A percentile compares a stretch with the other conserved stretches of the same genome.
These are phyloP conservation scores for Solanum infundibuliforme DNA, from an alignment of 257 asterid genomes.

Conservation along the genomic window DNA sequence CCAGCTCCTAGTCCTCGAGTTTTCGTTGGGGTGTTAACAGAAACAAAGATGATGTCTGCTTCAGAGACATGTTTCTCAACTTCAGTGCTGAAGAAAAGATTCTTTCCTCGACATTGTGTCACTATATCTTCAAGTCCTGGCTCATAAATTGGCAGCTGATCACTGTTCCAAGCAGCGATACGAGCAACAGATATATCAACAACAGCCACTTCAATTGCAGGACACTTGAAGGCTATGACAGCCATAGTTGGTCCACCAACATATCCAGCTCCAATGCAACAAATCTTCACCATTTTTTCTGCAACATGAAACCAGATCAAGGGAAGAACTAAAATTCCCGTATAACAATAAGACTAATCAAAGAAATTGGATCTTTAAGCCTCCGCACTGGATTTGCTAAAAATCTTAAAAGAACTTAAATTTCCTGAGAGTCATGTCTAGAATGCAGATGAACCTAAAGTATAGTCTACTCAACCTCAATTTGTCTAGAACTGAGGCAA, in stretches of 20 bases:
- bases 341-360: neutral
- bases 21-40: conserved; percentile 26
- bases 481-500: neutral
- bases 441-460: neutral
- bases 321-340: neutral
- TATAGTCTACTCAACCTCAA: neutral
- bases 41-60: conserved; percentile 26
- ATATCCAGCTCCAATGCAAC: conserved; percentile 31
- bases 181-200: conserved; percentile 24
- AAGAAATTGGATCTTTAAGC: neutral
- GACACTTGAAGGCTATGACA: conserved; percentile 26
- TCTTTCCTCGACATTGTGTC: conserved; percentile 26
- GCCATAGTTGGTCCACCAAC: conserved; percentile 37
- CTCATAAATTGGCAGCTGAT: conserved; percentile 26
- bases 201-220: conserved; percentile 23
- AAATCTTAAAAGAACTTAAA: neutral
- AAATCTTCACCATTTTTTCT: conserved; percentile 29
- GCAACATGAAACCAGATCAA: neutral
- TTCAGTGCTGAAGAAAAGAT: conserved; percentile 23
- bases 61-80: conserved; percentile 23
- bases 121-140: conserved; percentile 25
- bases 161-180: conserved; percentile 24
- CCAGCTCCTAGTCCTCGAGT: conserved; percentile 29
- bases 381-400: neutral
- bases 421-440: neutral